Evolutionary conservation across 1,284 basidiomycete genomes (phyloP).

Genomic region (Trichosporon ovoides): DNA sequence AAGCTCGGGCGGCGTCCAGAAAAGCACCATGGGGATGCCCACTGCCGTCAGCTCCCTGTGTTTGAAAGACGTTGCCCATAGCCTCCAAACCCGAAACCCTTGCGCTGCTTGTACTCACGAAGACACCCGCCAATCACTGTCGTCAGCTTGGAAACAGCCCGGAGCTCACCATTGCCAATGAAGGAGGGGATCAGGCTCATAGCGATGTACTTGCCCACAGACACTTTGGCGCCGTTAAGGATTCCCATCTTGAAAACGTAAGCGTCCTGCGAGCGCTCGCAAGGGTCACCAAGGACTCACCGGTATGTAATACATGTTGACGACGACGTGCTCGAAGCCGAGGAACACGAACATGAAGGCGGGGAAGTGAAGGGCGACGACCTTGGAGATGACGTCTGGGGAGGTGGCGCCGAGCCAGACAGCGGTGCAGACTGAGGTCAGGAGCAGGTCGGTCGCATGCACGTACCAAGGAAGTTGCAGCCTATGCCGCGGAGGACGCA

Average conservation of each 20-base stretch:
- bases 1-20: conserved; percentile 9
- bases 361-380: conserved; percentile 42
- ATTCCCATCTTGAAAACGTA: conserved; percentile 41
- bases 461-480: conserved; percentile 41
- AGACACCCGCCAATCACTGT: conserved; percentile 18
- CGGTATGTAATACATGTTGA: conserved; percentile 15
- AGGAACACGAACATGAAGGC: conserved; percentile 43
- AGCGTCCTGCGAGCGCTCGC: conserved; percentile 37
- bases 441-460: background rate
- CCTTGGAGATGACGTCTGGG: conserved; percentile 39
- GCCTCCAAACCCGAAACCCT: too few species aligned
- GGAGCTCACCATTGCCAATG: conserved; percentile 28
- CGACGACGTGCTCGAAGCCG: conserved; percentile 46
- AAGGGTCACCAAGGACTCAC: background rate
- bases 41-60: conserved; percentile 4
- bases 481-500: conserved; percentile 44
- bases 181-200: conserved; percentile 26
- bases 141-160: too few species aligned
- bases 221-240: conserved; percentile 29
- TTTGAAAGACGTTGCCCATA: too few species aligned
- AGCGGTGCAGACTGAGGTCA: conserved; percentile 34
- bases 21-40: conserved; percentile 14
- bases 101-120: background rate
- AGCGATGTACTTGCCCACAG: conserved; percentile 21
- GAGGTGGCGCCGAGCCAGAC: conserved; percentile 40